A percentile compares a stretch with the other conserved stretches of the same genome.
These are phyloP conservation scores for Tetrastigma voinierianum DNA, from an alignment of 164 flowering plant genomes.

Conservation along the genomic window DNA sequence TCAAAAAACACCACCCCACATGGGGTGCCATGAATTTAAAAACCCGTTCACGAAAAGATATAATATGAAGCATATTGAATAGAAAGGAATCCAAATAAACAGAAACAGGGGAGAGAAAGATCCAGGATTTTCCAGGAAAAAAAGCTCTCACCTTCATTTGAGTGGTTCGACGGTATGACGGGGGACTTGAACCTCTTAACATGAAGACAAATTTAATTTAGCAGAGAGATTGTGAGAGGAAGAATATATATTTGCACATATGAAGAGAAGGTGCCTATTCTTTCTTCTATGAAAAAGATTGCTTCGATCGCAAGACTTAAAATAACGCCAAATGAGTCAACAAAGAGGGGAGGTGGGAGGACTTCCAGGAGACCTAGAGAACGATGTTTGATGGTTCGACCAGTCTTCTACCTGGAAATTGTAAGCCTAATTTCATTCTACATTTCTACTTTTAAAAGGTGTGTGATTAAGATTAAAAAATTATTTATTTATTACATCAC, in stretches of 20 bases:
- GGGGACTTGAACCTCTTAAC: background rate
- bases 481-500: too few relatives aligned
- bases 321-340: background rate
- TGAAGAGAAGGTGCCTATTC: too few relatives aligned
- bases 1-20: too few relatives aligned
- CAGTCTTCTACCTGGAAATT: background rate
- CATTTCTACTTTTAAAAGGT: too few relatives aligned
- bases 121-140: background rate
- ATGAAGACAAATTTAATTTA: background rate
- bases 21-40: too few relatives aligned
- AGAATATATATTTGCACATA: too few relatives aligned
- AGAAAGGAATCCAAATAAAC: too few relatives aligned
- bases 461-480: too few relatives aligned
- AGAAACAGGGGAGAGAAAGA: too few relatives aligned
- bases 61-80: too few relatives aligned
- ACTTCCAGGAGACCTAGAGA: background rate
- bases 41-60: too few relatives aligned
- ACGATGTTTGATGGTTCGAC: background rate
- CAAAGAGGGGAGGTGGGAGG: background rate
- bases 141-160: slow-evolving; percentile 20
- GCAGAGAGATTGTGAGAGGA: background rate
- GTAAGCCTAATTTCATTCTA: too few relatives aligned
- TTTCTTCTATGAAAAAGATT: background rate
- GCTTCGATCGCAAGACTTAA: background rate
- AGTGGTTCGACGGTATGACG: slow-evolving; percentile 4